Evolutionary conservation across 1,139 yeast genomes (phyloP), one percentile per base, ranked within the genome.

Genomic region (Torulaspora globosa): DNA sequence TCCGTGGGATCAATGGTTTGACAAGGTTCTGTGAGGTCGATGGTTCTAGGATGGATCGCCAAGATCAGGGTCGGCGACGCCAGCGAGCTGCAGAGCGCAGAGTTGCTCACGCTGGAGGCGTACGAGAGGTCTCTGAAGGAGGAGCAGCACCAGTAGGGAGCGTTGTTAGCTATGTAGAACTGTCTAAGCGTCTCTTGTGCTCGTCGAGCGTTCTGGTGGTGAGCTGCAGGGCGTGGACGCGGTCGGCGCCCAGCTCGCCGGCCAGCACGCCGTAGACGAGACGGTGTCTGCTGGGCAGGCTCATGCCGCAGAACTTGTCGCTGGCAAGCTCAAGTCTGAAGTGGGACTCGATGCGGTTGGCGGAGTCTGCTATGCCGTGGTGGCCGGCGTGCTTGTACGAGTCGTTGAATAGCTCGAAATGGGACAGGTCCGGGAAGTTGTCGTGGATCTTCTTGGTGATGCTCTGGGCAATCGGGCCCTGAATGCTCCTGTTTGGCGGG

Each of bases 41-140:
- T n/a, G n/a, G n/a, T n/a, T n/a, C n/a, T n/a, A n/a, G 97, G 95
- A 29, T 92, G 97, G 97, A 79, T 92, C 56, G 87, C 87, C 49
- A 87, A 88, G 70, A 50, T 63, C 18, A 56, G 64, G 38, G 54
- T 66, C 23, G 64, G 57, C 33, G 75, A 72, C 47, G 56, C 71
- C 15, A 58, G 53, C 16, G 58, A 54, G 24, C 41, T 63, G 44
- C 58, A 56, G 21, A 40, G 52, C 23, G 76, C 70, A 16, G 70
- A 67, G 11, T 66, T 80, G 50, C 66, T 79, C 65, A 67, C 71
- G 52, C 74, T 75, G 55, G 85, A 78, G 49, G 79, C 76, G 49
- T 89, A 89, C 70, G 82, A 78, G 60, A 74, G 72, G 47, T 78
- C 80, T 51, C 74, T 88, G 62, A 74, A 79, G 59, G 75, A 75